Percentiles rank a stretch among this genome's conserved stretches.
phyloP scores from a whole-genome alignment of 1,284 basidiomycete genomes.

The Pyrrhoderma noxium region DNA sequence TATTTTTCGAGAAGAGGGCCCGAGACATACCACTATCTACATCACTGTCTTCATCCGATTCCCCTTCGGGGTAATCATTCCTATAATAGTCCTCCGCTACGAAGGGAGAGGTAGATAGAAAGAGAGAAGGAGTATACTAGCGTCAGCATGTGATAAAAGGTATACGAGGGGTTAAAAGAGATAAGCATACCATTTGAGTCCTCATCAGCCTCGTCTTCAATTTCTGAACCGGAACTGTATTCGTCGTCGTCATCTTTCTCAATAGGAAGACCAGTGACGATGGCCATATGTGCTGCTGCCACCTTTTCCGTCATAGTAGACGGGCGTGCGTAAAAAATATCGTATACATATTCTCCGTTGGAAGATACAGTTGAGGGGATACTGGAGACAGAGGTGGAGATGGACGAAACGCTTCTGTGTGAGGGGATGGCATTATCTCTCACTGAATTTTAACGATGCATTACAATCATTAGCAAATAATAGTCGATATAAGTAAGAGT shows the following conservation, averaged over 20 bases:
- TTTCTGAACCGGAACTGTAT: slow-evolving; percentile 35
- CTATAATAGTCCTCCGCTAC: slow-evolving; percentile 73
- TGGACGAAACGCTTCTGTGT: too few species aligned
- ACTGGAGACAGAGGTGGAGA: neutral
- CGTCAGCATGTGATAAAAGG: too few species aligned
- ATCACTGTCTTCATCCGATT: slow-evolving; percentile 35
- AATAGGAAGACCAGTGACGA: slow-evolving; percentile 61
- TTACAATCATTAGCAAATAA: too few species aligned
- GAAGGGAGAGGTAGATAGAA: too few species aligned
- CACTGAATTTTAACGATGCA: slow-evolving; percentile 21
- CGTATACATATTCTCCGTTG: slow-evolving; percentile 64
- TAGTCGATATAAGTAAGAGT: too few species aligned
- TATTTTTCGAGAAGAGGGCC: slow-evolving; percentile 8
- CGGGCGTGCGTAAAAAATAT: slow-evolving; percentile 67
- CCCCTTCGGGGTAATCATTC: slow-evolving; percentile 75
- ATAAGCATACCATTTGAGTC: slow-evolving; percentile 62
- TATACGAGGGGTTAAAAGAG: neutral
- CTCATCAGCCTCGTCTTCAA: slow-evolving; percentile 70
- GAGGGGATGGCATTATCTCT: slow-evolving; percentile 20
- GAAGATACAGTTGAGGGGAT: slow-evolving; percentile 3
- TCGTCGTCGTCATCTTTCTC: slow-evolving; percentile 48
- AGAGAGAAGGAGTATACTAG: neutral
- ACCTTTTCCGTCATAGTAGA: slow-evolving; percentile 52
- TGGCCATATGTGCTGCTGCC: slow-evolving; percentile 52
- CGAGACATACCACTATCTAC: slow-evolving; percentile 32